phyloP scores from a whole-genome alignment of 176 grass and related monocot genomes.

The Saccharum spontaneum region DNA sequence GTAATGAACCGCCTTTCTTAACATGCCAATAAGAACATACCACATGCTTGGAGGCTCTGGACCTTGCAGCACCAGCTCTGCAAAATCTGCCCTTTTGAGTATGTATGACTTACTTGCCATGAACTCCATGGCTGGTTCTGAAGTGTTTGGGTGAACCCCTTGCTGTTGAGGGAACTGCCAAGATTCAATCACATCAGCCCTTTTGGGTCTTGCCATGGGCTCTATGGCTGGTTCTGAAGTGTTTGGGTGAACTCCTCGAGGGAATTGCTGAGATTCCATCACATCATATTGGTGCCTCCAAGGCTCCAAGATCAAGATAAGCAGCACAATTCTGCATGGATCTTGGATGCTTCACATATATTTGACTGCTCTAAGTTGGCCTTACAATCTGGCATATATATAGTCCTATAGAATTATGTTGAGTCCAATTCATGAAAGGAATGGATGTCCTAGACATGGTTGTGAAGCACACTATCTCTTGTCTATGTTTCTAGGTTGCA shows the following conservation, averaged over 20 bases:
- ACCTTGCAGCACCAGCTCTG: constrained; percentile 40
- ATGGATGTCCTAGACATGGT: background rate
- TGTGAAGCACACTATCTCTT: background rate
- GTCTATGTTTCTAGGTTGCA: background rate
- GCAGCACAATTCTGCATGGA: background rate
- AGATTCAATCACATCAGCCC: background rate
- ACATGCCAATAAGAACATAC: constrained; percentile 33
- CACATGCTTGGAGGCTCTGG: constrained; percentile 46
- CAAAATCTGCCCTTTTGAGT: constrained; percentile 25
- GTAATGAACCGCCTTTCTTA: constrained; percentile 17
- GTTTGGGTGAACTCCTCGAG: constrained; percentile 35
- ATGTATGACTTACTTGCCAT: constrained; percentile 20
- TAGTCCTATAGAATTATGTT: constrained; percentile 7
- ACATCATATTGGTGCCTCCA: constrained; percentile 8
- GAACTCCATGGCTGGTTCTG: constrained; percentile 25
- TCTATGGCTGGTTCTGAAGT: constrained; percentile 37
- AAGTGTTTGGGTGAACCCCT: constrained; percentile 33
- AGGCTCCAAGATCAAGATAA: background rate
- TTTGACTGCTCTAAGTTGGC: constrained; percentile 17
- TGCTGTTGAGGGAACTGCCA: background rate
- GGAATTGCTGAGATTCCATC: constrained; percentile 10
- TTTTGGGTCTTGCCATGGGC: constrained; percentile 18
- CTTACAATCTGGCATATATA: constrained; percentile 10
- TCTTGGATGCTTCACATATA: constrained; percentile 4
- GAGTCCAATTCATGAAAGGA: constrained; percentile 19